Conservation (phyloP, 2,329 filamentous ascomycete species). For the Aspergillus intermedius region DNA sequence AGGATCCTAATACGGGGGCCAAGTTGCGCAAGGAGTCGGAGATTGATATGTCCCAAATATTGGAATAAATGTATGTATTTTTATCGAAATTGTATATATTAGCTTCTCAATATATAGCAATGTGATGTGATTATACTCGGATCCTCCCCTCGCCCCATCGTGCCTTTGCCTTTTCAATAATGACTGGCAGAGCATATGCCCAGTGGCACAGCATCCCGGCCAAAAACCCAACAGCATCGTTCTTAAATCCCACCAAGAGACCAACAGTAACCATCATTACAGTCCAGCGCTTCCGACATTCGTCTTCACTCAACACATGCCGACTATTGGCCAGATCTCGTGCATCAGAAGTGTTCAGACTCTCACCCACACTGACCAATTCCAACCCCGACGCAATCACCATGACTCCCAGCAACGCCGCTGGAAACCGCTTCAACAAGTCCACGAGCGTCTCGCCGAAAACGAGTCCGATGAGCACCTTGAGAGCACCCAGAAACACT, state of each 20-base stretch:
- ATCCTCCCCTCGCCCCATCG: slow-evolving; percentile 29
- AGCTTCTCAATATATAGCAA: background rate
- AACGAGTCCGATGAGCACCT: slow-evolving; percentile 67
- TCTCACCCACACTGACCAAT: slow-evolving; percentile 76
- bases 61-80: background rate
- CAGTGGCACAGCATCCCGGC: slow-evolving; percentile 75
- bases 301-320: slow-evolving; percentile 52
- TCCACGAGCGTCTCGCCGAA: slow-evolving; percentile 68
- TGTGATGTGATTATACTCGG: slow-evolving; percentile 8
- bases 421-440: slow-evolving; percentile 67
- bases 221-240: slow-evolving; percentile 80
- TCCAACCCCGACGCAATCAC: slow-evolving; percentile 86
- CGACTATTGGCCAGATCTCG: slow-evolving; percentile 43
- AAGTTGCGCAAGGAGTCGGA: slow-evolving; percentile 10
- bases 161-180: slow-evolving; percentile 17
- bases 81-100: background rate
- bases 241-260: slow-evolving; percentile 75
- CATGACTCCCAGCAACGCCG: slow-evolving; percentile 73
- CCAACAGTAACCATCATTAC: slow-evolving; percentile 87
- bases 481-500: slow-evolving; percentile 68
- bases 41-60: slow-evolving; percentile 10
- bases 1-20: slow-evolving; percentile 15
- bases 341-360: slow-evolving; percentile 68
- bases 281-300: slow-evolving; percentile 70
- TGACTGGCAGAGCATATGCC: slow-evolving; percentile 48